Percentiles rank a stretch among this genome's conserved stretches.
phyloP scores from a whole-genome alignment of 345 rosid genomes.

The Hibiscus tridactylites region DNA sequence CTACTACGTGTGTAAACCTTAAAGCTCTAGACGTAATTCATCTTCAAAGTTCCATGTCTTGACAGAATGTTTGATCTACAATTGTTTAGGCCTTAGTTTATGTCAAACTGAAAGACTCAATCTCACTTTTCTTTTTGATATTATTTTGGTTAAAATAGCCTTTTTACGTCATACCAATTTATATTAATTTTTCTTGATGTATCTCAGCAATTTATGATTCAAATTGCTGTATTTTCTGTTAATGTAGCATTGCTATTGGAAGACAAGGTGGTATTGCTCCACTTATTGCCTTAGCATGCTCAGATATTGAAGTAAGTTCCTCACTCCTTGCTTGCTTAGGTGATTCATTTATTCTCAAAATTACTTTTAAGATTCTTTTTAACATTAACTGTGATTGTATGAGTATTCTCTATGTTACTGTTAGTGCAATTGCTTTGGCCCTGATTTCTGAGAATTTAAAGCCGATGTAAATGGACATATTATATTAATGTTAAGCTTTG shows the following conservation, averaged over 20 bases:
- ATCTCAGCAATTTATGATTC: background rate
- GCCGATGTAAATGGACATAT: too few relatives aligned
- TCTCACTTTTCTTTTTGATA: background rate
- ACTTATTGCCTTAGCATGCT: conserved; percentile 54
- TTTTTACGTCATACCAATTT: background rate
- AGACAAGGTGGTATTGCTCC: conserved; percentile 73
- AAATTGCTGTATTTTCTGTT: conserved; percentile 2
- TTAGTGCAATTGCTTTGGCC: background rate
- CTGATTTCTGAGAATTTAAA: background rate
- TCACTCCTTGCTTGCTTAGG: background rate
- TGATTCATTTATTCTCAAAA: background rate
- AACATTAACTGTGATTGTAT: background rate
- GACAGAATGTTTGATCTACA: background rate
- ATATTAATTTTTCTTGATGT: background rate
- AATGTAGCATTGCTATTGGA: conserved; percentile 60
- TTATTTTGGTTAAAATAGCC: background rate
- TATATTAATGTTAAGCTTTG: too few relatives aligned
- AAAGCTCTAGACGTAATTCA: background rate
- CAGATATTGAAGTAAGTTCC: conserved; percentile 50
- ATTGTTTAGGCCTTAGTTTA: background rate
- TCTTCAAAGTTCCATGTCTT: background rate
- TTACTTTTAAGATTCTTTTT: background rate
- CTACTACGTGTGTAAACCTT: background rate
- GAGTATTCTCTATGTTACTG: background rate
- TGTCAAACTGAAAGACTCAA: background rate